Base-by-base conservation (phyloP, 129 eudicot genomes). In the Saposhnikovia divaricata region DNA sequence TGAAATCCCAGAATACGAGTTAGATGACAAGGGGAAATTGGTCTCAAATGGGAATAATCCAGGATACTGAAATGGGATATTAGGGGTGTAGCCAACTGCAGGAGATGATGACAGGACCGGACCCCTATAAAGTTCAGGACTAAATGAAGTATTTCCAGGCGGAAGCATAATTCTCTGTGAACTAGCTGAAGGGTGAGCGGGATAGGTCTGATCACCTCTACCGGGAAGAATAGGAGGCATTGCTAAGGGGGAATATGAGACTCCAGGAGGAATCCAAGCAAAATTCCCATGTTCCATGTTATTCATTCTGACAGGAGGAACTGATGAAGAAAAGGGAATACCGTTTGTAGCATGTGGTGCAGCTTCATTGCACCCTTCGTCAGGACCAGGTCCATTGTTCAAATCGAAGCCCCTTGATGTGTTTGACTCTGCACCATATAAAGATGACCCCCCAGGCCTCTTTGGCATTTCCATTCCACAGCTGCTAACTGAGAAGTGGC, bases 91-190 rank as follows among this genome's bases (percentile, higher is more conserved):
- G 25, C 91, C 83, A 45, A 94, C 85, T 19, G 98, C 96, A 6
- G 98, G 97, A 63, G 98, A 88, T 4, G 98, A 92, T 40, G 96
- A 86, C 81, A 92, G 82, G 15, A 92, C 93, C 1, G 95, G 85
- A 11, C 96, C 93, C 61, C 92, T 81, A 63, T 85, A 91, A 7
- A 85, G 69, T 50, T 93, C 97, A 16, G 89, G 85, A 77, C 82
- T 75, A 72, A 87, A 89, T 1, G 93, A 80, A 50, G 87, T 57
- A 72, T 78, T 78, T 11, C 88, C 85, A 48, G 63, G 66, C 0
- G 90, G 90, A 47, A 85, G 86, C 82, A 90, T 74, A 47, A 88
- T 80, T 77, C 98, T 84, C 76, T 83, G 94, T 11, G 93, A 87
- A 18, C 70, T 80, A 13, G 80, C 77, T 70, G 86, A 81, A 44